Percentiles rank a stretch among this genome's conserved stretches.
Evolutionary conservation across 192 early-diverging fungal genomes (phyloP).

Genomic region (Backusella morwellensis): DNA sequence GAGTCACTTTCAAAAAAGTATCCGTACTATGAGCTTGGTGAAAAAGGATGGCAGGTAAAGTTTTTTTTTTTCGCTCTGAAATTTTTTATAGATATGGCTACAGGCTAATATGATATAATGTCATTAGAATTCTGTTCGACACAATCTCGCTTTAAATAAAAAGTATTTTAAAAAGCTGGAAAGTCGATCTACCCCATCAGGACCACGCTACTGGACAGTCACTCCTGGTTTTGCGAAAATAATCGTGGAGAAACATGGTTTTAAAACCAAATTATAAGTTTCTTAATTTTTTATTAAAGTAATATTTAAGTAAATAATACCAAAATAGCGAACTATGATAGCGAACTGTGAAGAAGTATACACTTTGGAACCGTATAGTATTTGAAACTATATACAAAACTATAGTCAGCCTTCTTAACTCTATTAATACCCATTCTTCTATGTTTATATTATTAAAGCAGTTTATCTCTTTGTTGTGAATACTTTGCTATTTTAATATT

Average conservation of each 20-base stretch:
- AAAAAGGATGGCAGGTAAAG: too few species aligned
- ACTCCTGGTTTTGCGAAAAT: background rate
- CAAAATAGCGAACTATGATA: background rate
- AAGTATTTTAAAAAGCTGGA: background rate
- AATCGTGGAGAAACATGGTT: background rate
- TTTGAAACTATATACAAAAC: background rate
- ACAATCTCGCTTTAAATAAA: background rate
- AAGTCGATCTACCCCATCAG: background rate
- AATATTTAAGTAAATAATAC: background rate
- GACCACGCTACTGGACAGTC: background rate
- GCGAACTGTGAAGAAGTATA: background rate
- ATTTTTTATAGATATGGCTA: background rate
- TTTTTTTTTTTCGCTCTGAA: too few species aligned
- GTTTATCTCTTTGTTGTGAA: background rate
- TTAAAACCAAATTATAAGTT: background rate
- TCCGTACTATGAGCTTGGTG: too few species aligned
- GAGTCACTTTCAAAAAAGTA: too few species aligned
- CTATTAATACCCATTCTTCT: background rate
- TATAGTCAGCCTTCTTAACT: background rate
- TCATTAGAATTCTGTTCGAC: background rate
- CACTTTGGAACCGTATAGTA: background rate
- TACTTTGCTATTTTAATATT: background rate
- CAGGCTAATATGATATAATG: background rate
- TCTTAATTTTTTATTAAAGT: too few species aligned
- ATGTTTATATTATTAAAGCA: background rate